These are phyloP conservation scores for Phytophthora syringae DNA, from an alignment of 352 stramenopile species.

Conservation along the genomic window DNA sequence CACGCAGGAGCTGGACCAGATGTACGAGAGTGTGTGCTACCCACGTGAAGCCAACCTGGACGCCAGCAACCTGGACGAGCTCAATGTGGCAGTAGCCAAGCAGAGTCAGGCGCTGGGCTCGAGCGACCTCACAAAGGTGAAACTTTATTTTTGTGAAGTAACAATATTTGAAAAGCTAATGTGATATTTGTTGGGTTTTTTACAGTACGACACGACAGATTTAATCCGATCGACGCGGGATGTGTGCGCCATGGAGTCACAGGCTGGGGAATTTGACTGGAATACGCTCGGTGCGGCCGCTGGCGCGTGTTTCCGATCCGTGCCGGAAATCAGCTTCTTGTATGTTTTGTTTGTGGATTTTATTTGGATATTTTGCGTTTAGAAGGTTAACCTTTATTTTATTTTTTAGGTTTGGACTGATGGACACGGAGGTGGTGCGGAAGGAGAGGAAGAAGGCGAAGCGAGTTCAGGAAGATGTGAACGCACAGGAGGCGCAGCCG, in stretches of 20 bases:
- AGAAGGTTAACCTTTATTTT: slow-evolving; percentile 13
- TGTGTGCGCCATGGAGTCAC: slow-evolving; percentile 47
- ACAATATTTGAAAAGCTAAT: too few relatives aligned
- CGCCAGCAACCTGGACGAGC: slow-evolving; percentile 82
- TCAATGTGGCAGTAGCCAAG: slow-evolving; percentile 79
- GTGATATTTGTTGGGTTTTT: too few relatives aligned
- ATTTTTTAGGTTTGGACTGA: slow-evolving; percentile 60
- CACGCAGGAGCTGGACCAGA: slow-evolving; percentile 68
- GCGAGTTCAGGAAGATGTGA: slow-evolving; percentile 53
- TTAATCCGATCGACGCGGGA: slow-evolving; percentile 61
- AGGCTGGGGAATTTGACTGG: slow-evolving; percentile 66
- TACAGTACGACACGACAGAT: slow-evolving; percentile 67
- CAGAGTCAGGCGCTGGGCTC: slow-evolving; percentile 74
- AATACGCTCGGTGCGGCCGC: slow-evolving; percentile 57
- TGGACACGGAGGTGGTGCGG: slow-evolving; percentile 77
- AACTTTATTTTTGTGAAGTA: too few relatives aligned
- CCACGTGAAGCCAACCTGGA: slow-evolving; percentile 84
- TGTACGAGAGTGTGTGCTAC: slow-evolving; percentile 85
- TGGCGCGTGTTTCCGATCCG: slow-evolving; percentile 75
- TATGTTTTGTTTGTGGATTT: slow-evolving; percentile 26
- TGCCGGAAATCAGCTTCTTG: slow-evolving; percentile 78
- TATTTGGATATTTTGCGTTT: neutral
- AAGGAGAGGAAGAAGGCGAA: slow-evolving; percentile 69
- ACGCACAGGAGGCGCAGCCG: slow-evolving; percentile 59
- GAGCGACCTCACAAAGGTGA: slow-evolving; percentile 77